Evolutionary conservation across 1,284 basidiomycete genomes (phyloP), one percentile per base, ranked within the genome.

Genomic region (Irpex sp.): DNA sequence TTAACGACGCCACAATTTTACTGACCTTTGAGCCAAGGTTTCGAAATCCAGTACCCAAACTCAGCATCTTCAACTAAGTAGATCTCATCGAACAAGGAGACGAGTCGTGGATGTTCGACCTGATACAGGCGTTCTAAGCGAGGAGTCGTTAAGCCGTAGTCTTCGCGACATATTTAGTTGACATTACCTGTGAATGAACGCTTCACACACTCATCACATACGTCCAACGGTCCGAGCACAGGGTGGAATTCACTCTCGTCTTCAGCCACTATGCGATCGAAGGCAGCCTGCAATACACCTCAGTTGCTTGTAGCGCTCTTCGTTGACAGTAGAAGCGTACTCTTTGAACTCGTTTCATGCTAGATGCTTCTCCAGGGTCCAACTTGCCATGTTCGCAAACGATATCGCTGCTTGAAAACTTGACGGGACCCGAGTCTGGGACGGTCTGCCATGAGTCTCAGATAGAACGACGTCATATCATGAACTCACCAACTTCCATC

Each of bases 41-140:
- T 91, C 1, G 92, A 93, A 69, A 93, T 85, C 87, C 88, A 92
- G 70, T 81, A 87, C 9, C 84, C 83, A n/a, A 70, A 67, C 36
- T 76, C 75, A 58, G 81, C 79, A 17, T 78, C 77, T 19, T 76
- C 76, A 4, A 78, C 73, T 40, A 79, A 76, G 58, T 78, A 78
- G 4, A 85, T 71, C 4, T 81, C 76, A 56, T 89, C 85, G 63
- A 92, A 87, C 57, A 78, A 74, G n/a, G 75, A 73, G 0, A 89
- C 85, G 13, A 81, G 70, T 60, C 76, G 79, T 36, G 87, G 85
- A 73, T 93, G 92, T 66, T 87, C 79, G 8, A 82, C 76, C 64
- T 82, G 80, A 73, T 93, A 93, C 26, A 88, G 72, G 64, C 81
- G 82, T 69, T 91, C 92, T 93, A 66, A 51, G 40, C 31, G 57